Evolutionary conservation across 2,329 filamentous ascomycete genomes (phyloP).

Genomic region (Colletotrichum sp.): DNA sequence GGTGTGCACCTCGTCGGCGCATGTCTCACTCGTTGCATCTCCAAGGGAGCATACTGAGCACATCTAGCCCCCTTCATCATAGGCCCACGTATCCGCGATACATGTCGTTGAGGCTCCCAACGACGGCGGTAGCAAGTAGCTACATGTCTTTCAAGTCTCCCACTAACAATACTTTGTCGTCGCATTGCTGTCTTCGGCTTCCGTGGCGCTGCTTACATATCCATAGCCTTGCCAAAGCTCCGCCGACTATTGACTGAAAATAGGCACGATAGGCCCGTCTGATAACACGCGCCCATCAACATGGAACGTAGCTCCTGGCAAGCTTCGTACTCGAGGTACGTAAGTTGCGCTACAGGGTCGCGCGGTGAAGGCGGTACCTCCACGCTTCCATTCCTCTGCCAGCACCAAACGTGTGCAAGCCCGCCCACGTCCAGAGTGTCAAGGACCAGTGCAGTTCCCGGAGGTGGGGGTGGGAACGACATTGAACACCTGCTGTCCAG

Average conservation of each 20-base stretch:
- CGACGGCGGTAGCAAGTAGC: conserved; percentile 9
- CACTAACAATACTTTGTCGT: not conserved
- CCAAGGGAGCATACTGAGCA: not conserved
- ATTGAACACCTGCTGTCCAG: conserved; percentile 1
- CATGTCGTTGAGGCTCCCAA: not conserved
- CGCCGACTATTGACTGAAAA: not conserved
- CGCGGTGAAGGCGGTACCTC: not conserved
- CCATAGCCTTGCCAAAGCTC: not conserved
- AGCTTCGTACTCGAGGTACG: conserved; percentile 17
- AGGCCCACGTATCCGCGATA: not conserved
- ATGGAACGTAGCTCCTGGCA: conserved; percentile 15
- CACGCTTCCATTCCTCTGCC: not conserved
- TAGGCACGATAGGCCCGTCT: not conserved
- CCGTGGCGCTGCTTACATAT: not conserved
- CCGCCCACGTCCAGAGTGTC: not conserved
- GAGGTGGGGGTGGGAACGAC: conserved; percentile 17
- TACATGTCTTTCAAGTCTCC: not conserved
- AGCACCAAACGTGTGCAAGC: not conserved
- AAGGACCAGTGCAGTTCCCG: not conserved
- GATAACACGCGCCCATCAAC: conserved; percentile 2
- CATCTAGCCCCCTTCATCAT: conserved; percentile 12
- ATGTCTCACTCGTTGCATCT: conserved; percentile 11
- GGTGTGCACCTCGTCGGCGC: conserved; percentile 7
- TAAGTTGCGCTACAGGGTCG: conserved; percentile 13
- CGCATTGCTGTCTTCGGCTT: not conserved